Percentiles rank a stretch among this genome's conserved stretches.
Evolutionary conservation across 1,139 yeast species (phyloP).

Genomic region (Blastobotrys proliferans): DNA sequence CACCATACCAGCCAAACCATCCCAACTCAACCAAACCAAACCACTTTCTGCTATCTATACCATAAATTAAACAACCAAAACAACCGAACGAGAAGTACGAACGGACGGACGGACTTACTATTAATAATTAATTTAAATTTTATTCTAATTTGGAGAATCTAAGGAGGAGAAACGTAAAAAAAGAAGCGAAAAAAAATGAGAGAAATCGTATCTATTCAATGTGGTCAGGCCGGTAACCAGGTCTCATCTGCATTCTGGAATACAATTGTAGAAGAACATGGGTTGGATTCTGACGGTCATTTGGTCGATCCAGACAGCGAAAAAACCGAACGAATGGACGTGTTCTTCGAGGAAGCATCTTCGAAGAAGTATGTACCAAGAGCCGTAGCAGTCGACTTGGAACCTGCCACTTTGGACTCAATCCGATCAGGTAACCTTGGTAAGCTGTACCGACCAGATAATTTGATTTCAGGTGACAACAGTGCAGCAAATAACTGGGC

Average conservation of each 20-base stretch:
- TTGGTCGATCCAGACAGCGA: conserved; percentile 33
- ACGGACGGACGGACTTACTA: too few relatives aligned
- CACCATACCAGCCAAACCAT: too few relatives aligned
- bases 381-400: conserved; percentile 44
- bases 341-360: conserved; percentile 35
- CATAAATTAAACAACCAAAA: too few relatives aligned
- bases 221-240: conserved; percentile 54
- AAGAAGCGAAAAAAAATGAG: too few relatives aligned
- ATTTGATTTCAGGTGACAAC: conserved; percentile 41
- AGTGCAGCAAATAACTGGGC: conserved; percentile 51
- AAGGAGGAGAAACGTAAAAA: conserved; percentile 3
- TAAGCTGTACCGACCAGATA: conserved; percentile 44
- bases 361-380: conserved; percentile 44
- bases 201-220: conserved; percentile 42
- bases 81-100: too few relatives aligned
- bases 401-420: conserved; percentile 44
- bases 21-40: too few relatives aligned
- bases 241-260: conserved; percentile 70
- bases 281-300: conserved; percentile 53
- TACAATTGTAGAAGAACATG: conserved; percentile 63
- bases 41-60: too few relatives aligned
- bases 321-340: conserved; percentile 31
- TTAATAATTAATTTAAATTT: not conserved
- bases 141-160: not conserved
- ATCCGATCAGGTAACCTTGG: conserved; percentile 43